Conservation (phyloP, 2,329 filamentous ascomycete genomes). For the Aspergillus nomiae region DNA sequence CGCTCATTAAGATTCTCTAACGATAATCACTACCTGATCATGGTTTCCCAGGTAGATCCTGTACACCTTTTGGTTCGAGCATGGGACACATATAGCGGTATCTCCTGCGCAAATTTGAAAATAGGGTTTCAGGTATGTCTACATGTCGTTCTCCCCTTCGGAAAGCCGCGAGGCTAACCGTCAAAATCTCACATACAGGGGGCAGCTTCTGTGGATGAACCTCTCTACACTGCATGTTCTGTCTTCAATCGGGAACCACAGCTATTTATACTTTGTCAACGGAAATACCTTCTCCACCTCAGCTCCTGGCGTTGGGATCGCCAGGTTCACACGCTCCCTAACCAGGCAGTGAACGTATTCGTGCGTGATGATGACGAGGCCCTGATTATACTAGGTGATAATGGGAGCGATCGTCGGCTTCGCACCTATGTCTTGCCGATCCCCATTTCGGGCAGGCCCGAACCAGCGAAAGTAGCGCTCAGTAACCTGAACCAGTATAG, state of each 20-base stretch:
- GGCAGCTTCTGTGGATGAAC: not conserved
- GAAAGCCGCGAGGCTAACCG: not conserved
- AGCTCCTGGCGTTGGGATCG: conserved; percentile 5
- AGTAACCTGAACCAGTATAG: not conserved
- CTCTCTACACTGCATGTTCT: conserved; percentile 5
- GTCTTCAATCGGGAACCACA: not conserved
- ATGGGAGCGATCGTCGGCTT: conserved; percentile 3
- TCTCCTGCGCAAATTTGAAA: not conserved
- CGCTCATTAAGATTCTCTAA: conserved; percentile 15
- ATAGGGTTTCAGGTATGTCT: not conserved
- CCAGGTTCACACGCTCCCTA: not conserved
- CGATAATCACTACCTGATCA: conserved; percentile 13
- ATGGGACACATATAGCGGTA: conserved; percentile 15
- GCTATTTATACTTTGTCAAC: conserved; percentile 7
- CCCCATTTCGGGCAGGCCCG: not conserved
- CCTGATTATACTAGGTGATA: conserved; percentile 1
- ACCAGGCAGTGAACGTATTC: not conserved
- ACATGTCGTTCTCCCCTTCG: not conserved
- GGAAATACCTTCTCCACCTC: not conserved
- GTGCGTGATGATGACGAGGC: conserved; percentile 4
- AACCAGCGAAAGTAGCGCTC: conserved; percentile 1
- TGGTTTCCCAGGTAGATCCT: conserved; percentile 10
- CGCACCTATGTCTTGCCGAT: conserved; percentile 1
- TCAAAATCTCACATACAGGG: not conserved
- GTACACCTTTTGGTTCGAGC: conserved; percentile 9